These are phyloP conservation scores for Eustoma russellianum DNA, from an alignment of 257 asterid genomes.

Conservation along the genomic window DNA sequence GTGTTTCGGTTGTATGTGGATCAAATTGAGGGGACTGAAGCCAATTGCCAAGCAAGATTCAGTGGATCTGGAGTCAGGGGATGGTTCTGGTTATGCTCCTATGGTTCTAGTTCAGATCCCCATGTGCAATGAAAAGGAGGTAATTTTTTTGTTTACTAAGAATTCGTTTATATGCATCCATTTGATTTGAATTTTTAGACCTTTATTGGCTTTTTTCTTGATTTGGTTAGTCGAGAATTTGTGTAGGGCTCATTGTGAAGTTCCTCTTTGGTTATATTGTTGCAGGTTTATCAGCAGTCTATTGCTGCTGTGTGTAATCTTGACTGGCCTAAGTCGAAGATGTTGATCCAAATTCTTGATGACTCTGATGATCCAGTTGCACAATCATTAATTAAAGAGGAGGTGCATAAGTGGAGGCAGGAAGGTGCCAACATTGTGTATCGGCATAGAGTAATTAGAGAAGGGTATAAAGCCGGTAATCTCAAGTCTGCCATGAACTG, in stretches of 20 bases:
- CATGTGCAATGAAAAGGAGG: slow-evolving; percentile 98
- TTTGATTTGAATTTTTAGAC: neutral
- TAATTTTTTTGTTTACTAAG: slow-evolving; percentile 9
- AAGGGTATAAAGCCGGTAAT: slow-evolving; percentile 94
- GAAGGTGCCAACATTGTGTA: slow-evolving; percentile 72
- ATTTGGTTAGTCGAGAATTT: slow-evolving; percentile 5
- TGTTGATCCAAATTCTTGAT: slow-evolving; percentile 79
- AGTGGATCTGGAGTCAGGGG: slow-evolving; percentile 67
- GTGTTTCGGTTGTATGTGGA: slow-evolving; percentile 88
- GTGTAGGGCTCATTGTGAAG: neutral
- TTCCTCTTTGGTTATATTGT: slow-evolving; percentile 7
- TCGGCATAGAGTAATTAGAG: slow-evolving; percentile 80
- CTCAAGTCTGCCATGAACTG: slow-evolving; percentile 90
- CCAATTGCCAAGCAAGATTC: slow-evolving; percentile 47
- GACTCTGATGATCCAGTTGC: slow-evolving; percentile 78
- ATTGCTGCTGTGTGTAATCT: slow-evolving; percentile 79
- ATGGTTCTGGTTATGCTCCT: slow-evolving; percentile 63
- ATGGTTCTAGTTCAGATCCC: slow-evolving; percentile 98
- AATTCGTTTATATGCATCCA: neutral
- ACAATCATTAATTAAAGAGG: slow-evolving; percentile 58
- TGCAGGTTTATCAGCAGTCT: slow-evolving; percentile 85
- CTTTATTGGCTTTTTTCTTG: too few relatives aligned
- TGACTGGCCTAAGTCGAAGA: slow-evolving; percentile 83
- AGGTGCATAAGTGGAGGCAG: slow-evolving; percentile 77
- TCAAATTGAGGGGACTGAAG: slow-evolving; percentile 44